These are phyloP conservation scores for Entophlyctis luteolus DNA, from an alignment of 192 early-diverging fungal genomes.

Conservation along the genomic window DNA sequence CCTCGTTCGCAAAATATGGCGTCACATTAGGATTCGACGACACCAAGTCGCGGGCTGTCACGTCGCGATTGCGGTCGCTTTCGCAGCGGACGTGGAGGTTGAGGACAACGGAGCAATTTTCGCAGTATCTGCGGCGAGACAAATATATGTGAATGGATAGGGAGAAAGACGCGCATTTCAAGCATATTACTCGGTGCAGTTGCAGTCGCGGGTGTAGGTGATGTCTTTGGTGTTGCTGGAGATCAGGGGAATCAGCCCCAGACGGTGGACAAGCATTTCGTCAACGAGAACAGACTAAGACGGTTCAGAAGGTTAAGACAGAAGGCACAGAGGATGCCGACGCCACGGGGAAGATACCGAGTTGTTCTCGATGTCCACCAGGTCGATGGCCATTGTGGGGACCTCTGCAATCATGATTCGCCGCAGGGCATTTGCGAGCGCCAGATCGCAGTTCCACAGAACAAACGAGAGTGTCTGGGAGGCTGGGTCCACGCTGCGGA, in stretches of 20 bases:
- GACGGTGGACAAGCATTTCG: slow-evolving; percentile 91
- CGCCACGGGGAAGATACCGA: slow-evolving; percentile 20
- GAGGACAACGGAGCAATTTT: slow-evolving; percentile 85
- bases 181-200: slow-evolving; percentile 33
- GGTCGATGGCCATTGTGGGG: slow-evolving; percentile 95
- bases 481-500: slow-evolving; percentile 14
- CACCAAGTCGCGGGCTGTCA: slow-evolving; percentile 79
- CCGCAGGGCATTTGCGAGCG: slow-evolving; percentile 88
- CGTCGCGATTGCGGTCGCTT: slow-evolving; percentile 69
- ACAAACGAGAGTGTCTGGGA: slow-evolving; percentile 72
- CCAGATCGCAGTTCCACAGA: slow-evolving; percentile 81
- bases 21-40: slow-evolving; percentile 36
- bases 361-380: slow-evolving; percentile 92
- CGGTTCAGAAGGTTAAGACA: neutral
- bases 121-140: slow-evolving; percentile 63
- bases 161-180: neutral
- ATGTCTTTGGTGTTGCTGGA: slow-evolving; percentile 74
- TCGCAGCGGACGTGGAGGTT: slow-evolving; percentile 81
- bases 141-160: neutral
- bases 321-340: neutral
- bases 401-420: slow-evolving; percentile 98
- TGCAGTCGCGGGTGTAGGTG: slow-evolving; percentile 69
- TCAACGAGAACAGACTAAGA: slow-evolving; percentile 79
- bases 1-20: slow-evolving; percentile 35
- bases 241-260: slow-evolving; percentile 88